Percentiles rank a stretch among this genome's conserved stretches.
Evolutionary conservation across 2,329 filamentous ascomycete species (phyloP).

Genomic region (Penicillium sp.): DNA sequence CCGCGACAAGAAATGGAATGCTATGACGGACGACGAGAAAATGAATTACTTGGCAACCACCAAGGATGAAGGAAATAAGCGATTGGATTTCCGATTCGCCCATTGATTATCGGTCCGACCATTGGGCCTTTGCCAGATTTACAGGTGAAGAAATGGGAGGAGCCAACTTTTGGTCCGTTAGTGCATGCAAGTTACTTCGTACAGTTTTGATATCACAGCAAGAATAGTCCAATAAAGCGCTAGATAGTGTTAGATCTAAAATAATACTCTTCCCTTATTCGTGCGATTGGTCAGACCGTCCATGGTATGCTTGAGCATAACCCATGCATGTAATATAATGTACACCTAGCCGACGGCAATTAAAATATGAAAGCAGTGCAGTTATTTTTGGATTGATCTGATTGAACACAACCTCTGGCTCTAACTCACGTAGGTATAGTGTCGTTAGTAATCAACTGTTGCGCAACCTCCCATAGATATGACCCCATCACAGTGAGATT

Average conservation of each 20-base stretch:
- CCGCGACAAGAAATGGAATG: conserved; percentile 33
- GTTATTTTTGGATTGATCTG: neutral
- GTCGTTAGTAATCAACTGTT: neutral
- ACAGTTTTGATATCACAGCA: neutral
- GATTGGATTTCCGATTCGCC: conserved; percentile 40
- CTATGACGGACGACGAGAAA: conserved; percentile 32
- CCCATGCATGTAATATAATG: neutral
- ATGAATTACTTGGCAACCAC: conserved; percentile 33
- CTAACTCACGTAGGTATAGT: neutral
- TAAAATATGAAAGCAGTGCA: neutral
- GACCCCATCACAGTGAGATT: neutral
- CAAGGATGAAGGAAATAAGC: conserved; percentile 35
- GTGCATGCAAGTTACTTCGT: neutral
- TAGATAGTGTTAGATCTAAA: neutral
- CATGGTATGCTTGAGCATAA: neutral
- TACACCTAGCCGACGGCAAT: neutral
- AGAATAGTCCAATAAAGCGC: neutral
- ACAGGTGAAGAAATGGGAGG: neutral
- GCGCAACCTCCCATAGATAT: conserved; percentile 9
- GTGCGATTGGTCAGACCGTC: neutral
- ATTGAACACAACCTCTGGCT: neutral
- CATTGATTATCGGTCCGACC: conserved; percentile 16
- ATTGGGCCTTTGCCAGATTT: neutral
- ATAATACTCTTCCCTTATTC: neutral
- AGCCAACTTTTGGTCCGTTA: neutral